phyloP scores from a whole-genome alignment of 176 grass and related monocot species.

The Juncus effusus region DNA sequence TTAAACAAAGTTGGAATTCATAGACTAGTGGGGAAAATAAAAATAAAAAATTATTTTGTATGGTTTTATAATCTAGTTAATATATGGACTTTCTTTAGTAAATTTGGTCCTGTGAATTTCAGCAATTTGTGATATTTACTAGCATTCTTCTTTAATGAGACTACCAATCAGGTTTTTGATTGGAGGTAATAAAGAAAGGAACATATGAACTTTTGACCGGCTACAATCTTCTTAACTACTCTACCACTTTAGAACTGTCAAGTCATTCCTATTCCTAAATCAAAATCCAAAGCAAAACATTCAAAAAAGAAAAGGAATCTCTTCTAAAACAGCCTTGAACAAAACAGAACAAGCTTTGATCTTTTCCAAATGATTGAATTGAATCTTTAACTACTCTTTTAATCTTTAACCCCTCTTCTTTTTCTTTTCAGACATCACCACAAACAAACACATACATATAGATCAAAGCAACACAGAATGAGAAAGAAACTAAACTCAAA shows the following conservation, averaged over 20 bases:
- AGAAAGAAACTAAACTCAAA: background rate
- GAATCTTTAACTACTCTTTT: conserved; percentile 31
- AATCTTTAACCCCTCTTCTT: conserved; percentile 18
- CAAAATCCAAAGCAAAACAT: background rate
- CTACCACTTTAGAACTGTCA: conserved; percentile 21
- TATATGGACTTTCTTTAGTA: no score
- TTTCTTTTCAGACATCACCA: conserved; percentile 28
- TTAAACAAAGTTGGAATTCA: no score
- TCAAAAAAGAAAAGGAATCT: conserved; percentile 10
- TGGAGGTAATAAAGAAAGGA: no score
- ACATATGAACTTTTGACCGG: no score
- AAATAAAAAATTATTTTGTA: no score
- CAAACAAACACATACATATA: conserved; percentile 27
- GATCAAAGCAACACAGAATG: conserved; percentile 17
- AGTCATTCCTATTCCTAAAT: no score
- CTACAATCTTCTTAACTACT: conserved; percentile 5
- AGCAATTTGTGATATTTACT: no score
- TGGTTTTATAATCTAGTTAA: no score
- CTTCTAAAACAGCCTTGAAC: conserved; percentile 35
- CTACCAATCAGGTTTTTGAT: no score
- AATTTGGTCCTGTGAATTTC: no score
- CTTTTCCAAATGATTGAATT: conserved; percentile 33
- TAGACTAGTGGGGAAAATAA: no score
- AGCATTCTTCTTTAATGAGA: no score
- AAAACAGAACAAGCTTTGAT: conserved; percentile 7